Base-by-base conservation (phyloP, 306 rosid genomes). In the Cajanus cajan region DNA sequence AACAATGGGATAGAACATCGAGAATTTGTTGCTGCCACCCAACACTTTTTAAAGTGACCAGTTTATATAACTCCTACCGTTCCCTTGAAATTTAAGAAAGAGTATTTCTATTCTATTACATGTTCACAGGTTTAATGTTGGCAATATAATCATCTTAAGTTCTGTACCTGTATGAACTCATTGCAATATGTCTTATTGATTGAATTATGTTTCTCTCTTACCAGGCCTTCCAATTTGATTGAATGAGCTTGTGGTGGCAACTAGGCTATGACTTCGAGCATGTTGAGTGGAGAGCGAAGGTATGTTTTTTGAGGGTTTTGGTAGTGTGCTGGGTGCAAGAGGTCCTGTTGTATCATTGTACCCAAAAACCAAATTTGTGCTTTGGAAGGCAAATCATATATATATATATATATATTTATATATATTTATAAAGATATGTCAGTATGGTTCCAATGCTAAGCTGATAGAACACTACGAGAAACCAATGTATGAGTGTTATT, bases 281-380 rank as follows among this genome's bases (percentile, higher is more conserved):
- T 89, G 91, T 73, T 86, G 87, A 88, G 80, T 9, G 98, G 99
- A 87, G 99, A 96, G 58, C 83, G 93, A 77, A 93, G 99, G 99
- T 96, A 88, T 57, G 21, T 21, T 59, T 41, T 43, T 58, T 31
- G 36, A 71, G 33, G 70, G 11, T 55, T 78, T 28, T 14, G 66
- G 65, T 8, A 43, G 41, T 59, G 31, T 51, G 47, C 52, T 28
- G 31, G 1, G 28, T 33, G 54, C n/a, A n/a, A n/a, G n/a, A 40
- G 16, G 62, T 50, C 57, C 41, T 21, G 8, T 44, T 31, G 28
- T 33, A 2, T 58, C 28, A 79, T 21, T 40, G 65, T 74, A 34
- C 13, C 45, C 52, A 11, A 74, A 67, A 75, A 4, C 25, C 36
- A n/a, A 55, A 36, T 68, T 68, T 82, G 24, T 76, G 48, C 40